Evolutionary conservation across 2,329 filamentous ascomycete species (phyloP).

Genomic region (Colletotrichum sidae): DNA sequence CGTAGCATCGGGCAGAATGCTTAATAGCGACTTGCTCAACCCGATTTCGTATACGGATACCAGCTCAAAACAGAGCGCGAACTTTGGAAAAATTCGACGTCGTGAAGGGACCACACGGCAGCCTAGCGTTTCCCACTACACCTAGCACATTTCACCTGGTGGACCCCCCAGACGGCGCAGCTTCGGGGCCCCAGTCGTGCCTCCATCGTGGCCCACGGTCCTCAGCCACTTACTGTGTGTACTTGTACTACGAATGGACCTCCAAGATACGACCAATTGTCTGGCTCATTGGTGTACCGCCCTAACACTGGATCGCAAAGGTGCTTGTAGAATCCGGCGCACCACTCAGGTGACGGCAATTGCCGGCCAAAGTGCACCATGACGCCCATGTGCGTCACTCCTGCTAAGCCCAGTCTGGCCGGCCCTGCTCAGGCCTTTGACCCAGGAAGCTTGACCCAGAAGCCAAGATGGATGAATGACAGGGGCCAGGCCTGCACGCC

Average conservation of each 20-base stretch:
- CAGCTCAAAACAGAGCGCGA: no score
- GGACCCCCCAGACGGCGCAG: conserved; percentile 5
- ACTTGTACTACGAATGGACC: conserved; percentile 12
- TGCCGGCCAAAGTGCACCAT: conserved; percentile 9
- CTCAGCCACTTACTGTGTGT: not conserved
- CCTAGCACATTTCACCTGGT: not conserved
- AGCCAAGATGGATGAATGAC: conserved; percentile 35
- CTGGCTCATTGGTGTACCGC: conserved; percentile 19
- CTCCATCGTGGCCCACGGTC: not conserved
- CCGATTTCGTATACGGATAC: no score
- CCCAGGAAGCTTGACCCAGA: conserved; percentile 38
- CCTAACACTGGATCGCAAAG: conserved; percentile 25
- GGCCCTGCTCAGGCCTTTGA: conserved; percentile 11
- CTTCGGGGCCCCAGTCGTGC: not conserved
- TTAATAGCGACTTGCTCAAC: no score
- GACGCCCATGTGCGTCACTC: conserved; percentile 35
- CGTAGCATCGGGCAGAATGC: no score
- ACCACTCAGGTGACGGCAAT: conserved; percentile 28
- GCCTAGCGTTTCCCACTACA: not conserved
- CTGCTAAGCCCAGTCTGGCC: no score
- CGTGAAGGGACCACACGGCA: conserved; percentile 27
- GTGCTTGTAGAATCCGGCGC: conserved; percentile 2
- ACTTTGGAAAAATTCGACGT: conserved; percentile 4
- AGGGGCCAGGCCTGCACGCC: conserved; percentile 26
- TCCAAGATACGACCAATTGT: conserved; percentile 7